These are phyloP conservation scores for Castanospermum australe DNA, from an alignment of 306 rosid genomes.

Conservation along the genomic window DNA sequence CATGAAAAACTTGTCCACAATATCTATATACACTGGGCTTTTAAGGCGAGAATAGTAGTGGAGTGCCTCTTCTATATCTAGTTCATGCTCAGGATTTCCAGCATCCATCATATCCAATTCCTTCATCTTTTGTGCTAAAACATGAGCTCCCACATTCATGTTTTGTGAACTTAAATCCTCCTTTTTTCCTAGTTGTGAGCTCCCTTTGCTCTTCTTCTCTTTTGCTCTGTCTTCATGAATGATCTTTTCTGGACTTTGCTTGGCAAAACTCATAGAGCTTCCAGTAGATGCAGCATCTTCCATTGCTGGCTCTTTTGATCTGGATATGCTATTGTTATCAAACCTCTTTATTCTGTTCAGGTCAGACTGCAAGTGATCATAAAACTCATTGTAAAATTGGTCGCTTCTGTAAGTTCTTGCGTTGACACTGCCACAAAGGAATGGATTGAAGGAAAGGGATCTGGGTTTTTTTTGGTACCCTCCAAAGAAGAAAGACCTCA, in stretches of 20 bases:
- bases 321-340: slow-evolving; percentile 17
- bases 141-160: slow-evolving; percentile 27
- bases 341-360: slow-evolving; percentile 38
- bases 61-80: slow-evolving; percentile 93
- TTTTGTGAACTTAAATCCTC: slow-evolving; percentile 36
- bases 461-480: slow-evolving; percentile 70
- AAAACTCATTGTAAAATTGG: slow-evolving; percentile 56
- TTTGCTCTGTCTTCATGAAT: slow-evolving; percentile 35
- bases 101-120: slow-evolving; percentile 74
- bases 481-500: slow-evolving; percentile 55
- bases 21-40: slow-evolving; percentile 76
- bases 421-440: slow-evolving; percentile 47
- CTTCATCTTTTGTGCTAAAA: slow-evolving; percentile 70
- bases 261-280: slow-evolving; percentile 29
- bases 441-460: slow-evolving; percentile 53
- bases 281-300: slow-evolving; percentile 37
- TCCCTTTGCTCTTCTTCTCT: slow-evolving; percentile 45
- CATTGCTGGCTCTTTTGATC: slow-evolving; percentile 35
- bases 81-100: slow-evolving; percentile 69
- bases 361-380: slow-evolving; percentile 70
- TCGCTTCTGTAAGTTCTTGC: slow-evolving; percentile 44
- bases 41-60: slow-evolving; percentile 91
- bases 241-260: slow-evolving; percentile 37
- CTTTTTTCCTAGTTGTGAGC: slow-evolving; percentile 32
- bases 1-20: slow-evolving; percentile 81